Conservation (phyloP, 2,329 filamentous ascomycete species). For the Claviceps lovelessii region DNA sequence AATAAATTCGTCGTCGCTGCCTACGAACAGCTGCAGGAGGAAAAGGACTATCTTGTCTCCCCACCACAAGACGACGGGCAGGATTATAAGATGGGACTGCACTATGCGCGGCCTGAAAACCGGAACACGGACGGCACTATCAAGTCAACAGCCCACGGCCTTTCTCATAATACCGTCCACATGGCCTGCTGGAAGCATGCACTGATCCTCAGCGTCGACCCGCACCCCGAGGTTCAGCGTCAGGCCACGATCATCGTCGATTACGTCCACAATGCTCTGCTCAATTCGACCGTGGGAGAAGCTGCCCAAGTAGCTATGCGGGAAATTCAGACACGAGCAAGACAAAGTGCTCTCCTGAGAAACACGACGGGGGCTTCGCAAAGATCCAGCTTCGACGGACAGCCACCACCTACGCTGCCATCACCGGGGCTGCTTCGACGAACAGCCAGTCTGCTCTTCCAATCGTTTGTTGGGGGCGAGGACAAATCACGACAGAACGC, state of each 20-base stretch:
- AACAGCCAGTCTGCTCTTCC: constrained; percentile 50
- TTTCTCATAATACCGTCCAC: constrained; percentile 81
- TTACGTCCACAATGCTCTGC: constrained; percentile 62
- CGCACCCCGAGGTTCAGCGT: constrained; percentile 81
- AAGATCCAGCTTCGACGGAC: constrained; percentile 26
- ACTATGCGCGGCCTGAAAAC: constrained; percentile 43
- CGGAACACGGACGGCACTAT: constrained; percentile 43
- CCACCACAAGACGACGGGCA: constrained; percentile 41
- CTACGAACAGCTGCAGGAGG: constrained; percentile 78
- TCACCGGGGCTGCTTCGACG: constrained; percentile 47
- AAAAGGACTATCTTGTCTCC: constrained; percentile 52
- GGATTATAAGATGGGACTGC: constrained; percentile 47
- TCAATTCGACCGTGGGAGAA: constrained; percentile 61
- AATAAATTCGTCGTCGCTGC: constrained; percentile 84
- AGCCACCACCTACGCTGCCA: constrained; percentile 29
- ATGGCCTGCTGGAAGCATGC: constrained; percentile 90
- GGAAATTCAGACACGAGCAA: constrained; percentile 47
- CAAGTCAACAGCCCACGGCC: constrained; percentile 39
- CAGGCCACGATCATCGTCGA: constrained; percentile 79
- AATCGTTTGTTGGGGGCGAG: constrained; percentile 39
- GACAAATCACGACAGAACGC: constrained; percentile 24
- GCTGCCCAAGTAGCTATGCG: constrained; percentile 55
- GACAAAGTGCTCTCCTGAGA: constrained; percentile 30
- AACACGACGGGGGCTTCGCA: constrained; percentile 27
- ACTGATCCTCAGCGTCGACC: constrained; percentile 80